Base-by-base conservation (phyloP, 1,284 basidiomycete species). In the Cryptococcus hybrid region DNA sequence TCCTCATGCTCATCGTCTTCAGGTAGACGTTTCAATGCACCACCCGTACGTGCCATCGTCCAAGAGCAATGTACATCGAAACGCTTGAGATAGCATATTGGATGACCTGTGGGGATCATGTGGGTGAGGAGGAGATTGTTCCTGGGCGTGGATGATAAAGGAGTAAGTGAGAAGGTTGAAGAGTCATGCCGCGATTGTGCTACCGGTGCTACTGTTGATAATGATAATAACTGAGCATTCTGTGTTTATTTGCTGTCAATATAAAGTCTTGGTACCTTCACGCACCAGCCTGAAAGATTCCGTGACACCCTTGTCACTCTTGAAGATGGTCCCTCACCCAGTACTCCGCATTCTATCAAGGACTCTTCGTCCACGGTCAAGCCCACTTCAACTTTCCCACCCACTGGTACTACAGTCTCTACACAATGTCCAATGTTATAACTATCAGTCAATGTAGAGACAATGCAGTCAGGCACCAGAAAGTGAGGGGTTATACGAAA, bases 311-410 rank as follows among this genome's bases (percentile, higher is more conserved):
- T 48, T 48, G 6, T 18, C 47, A 30, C 15, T 48, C 24, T 24
- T 24, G 24, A 24, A 24, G 24, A 24, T 11, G 34, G 15, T 7
- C 47, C 47, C 47, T 6, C 47, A n/a, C 34, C 47, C 13, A 5
- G 7, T 13, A 24, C 13, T 30, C 15, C 47, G 18, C 47, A 48
- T 35, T 24, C 47, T 35, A 12, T 18, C 40, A 50, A 9, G 59
- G 24, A 37, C 42, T 40, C 49, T 24, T 34, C 9, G 12, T 52
- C n/a, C 45, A 59, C 46, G 42, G 55, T 56, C 13, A 83, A 87
- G 68, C 79, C 34, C 80, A 79, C n/a, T 37, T 40, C 80, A 9
- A 59, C 39, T 44, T 52, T 53, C 11, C 55, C 61, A 7, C 57
- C 61, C 12, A 62, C 56, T 36, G 55, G 58, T 5, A 62, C 52